Conservation (phyloP, 73 alveolate genomes). For the Tetrahymena thermophila region DNA sequence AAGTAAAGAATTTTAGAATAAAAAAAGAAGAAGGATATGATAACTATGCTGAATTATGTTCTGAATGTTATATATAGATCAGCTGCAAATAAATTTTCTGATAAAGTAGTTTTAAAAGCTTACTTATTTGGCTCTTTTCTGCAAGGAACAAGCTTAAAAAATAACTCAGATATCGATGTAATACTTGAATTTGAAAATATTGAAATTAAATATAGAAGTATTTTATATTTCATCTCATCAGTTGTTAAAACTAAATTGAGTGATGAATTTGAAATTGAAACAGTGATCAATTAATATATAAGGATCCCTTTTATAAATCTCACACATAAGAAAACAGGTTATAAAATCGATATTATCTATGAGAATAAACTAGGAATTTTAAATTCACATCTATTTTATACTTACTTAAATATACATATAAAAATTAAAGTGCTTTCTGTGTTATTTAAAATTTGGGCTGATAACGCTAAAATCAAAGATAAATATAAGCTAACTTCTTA, state of each 20-base stretch:
- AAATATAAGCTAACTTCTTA: not conserved
- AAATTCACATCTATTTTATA: not conserved
- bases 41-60: not conserved
- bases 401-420: not conserved
- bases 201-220: not conserved
- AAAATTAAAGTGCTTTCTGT: not conserved
- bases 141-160: not conserved
- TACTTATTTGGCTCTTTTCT: not conserved
- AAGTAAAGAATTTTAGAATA: too few species aligned
- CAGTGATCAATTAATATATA: not conserved
- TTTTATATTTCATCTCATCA: not conserved
- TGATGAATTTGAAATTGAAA: not conserved
- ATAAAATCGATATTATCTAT: not conserved
- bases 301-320: not conserved
- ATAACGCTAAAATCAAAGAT: not conserved
- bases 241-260: not conserved
- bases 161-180: not conserved
- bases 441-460: not conserved
- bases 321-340: not conserved
- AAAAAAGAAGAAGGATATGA: not conserved
- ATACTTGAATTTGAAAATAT: not conserved
- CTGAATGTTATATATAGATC: not conserved
- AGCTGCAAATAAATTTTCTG: not conserved
- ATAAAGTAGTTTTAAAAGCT: not conserved
- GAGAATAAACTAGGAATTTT: not conserved